Evolutionary conservation across 306 rosid genomes (phyloP), one percentile per base, ranked within the genome.

Genomic region (Corylus americana): DNA sequence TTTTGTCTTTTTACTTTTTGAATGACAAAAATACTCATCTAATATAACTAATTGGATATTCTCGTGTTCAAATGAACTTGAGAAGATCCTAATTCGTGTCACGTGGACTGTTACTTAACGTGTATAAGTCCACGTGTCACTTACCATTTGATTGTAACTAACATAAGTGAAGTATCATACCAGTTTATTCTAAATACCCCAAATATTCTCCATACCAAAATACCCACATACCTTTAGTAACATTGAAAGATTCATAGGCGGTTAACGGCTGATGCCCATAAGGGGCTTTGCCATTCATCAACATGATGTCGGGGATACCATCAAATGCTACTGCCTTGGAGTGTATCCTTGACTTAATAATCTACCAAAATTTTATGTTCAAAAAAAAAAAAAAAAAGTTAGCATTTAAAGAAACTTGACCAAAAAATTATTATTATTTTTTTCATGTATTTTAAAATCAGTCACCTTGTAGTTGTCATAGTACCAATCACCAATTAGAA

Each of bases 401-500:
- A 55, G 59, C 55, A 75, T 12, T 44, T 44, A 44, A 31, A 45
- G 16, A 7, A 55, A 55, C 55, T 4, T 0, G 37, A 53, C 68
- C 70, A 14, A 2, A 20, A 18, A 5, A 9, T 29, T 42, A 25
- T 16, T 77, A 31, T 54, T 25, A 53, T 45, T 13, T 25, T 17
- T 18, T 14, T 12, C 8, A 3, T 9, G 37, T 1, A 35, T 62
- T 69, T 49, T 4, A 29, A 31, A 8, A 2, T 58, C 8, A 80
- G 17, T 75, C 51, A 95, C 99, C 94, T 90, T 88, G 87, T 91
- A 91, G 82, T 84, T 88, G 20, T 77, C 87, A 51, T 78, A 82
- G 77, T 64, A 85, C 98, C 99, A 93, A 69, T 93, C 96, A 61
- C 98, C 98, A 55, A 89, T 85, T 45, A 93, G 85, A 78, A 93